Evolutionary conservation across 176 grass and related monocot genomes (phyloP).

Genomic region (Phoenix roebelenii): DNA sequence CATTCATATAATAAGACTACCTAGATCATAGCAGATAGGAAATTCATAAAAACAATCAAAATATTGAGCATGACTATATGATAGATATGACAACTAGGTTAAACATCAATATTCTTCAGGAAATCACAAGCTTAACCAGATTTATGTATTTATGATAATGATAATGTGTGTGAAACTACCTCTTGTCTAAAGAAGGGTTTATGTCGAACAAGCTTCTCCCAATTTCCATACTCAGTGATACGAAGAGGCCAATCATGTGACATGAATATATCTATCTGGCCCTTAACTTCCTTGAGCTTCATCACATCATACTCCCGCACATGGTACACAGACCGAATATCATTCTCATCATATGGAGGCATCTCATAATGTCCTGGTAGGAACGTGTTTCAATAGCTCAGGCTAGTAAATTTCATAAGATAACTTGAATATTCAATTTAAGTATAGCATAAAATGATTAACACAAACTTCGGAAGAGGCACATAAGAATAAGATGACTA

Average conservation of each 20-base stretch:
- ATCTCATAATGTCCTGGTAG: constrained; percentile 70
- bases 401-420: too few relatives aligned
- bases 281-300: constrained; percentile 72
- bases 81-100: too few relatives aligned
- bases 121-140: too few relatives aligned
- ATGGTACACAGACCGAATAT: constrained; percentile 71
- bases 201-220: constrained; percentile 47
- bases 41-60: too few relatives aligned
- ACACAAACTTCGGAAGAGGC: too few relatives aligned
- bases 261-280: constrained; percentile 84
- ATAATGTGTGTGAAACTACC: constrained; percentile 28
- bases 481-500: too few relatives aligned
- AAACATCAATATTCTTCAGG: too few relatives aligned
- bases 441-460: too few relatives aligned
- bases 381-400: background rate
- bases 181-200: constrained; percentile 49
- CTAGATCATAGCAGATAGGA: too few relatives aligned
- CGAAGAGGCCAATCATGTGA: constrained; percentile 98
- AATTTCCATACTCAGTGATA: constrained; percentile 87
- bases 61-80: too few relatives aligned
- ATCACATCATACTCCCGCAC: constrained; percentile 79
- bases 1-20: too few relatives aligned
- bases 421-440: too few relatives aligned
- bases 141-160: background rate
- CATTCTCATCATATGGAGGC: constrained; percentile 51